Conservation (phyloP, 2,329 filamentous ascomycete species). For the Leptodontidium sp. region DNA sequence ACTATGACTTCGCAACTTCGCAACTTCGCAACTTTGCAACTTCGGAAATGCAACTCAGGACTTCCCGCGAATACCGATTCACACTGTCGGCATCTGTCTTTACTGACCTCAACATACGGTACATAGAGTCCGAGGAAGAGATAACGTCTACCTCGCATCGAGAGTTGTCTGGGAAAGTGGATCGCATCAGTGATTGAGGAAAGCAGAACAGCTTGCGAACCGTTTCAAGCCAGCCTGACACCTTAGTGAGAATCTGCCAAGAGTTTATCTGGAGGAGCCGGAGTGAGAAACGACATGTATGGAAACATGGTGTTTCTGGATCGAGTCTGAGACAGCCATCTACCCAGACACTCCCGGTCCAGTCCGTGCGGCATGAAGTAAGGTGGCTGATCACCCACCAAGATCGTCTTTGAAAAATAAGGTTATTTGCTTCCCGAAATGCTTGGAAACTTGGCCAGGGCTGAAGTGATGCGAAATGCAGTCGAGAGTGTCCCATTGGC, state of each 20-base stretch:
- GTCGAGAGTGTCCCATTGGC: not conserved
- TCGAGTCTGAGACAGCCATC: not conserved
- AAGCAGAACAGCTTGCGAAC: conserved; percentile 9
- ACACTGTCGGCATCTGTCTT: no score
- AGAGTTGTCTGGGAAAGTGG: not conserved
- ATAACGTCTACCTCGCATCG: not conserved
- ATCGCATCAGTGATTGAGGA: not conserved
- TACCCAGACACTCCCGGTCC: not conserved
- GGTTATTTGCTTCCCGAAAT: conserved; percentile 9
- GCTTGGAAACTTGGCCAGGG: not conserved
- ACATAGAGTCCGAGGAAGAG: not conserved
- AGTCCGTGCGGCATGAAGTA: not conserved
- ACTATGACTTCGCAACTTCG: no score
- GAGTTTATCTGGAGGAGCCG: not conserved
- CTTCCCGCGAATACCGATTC: no score
- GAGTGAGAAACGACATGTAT: not conserved
- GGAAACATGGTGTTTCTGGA: not conserved
- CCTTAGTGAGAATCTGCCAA: not conserved
- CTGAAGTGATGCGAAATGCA: not conserved
- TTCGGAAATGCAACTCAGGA: no score
- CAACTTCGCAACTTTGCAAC: no score
- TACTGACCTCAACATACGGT: no score
- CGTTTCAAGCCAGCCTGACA: not conserved
- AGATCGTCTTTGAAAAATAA: not conserved
- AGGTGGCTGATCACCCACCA: not conserved